Base-by-base conservation (phyloP, 768 basidiomycete species). In the Amanita fuliginea region DNA sequence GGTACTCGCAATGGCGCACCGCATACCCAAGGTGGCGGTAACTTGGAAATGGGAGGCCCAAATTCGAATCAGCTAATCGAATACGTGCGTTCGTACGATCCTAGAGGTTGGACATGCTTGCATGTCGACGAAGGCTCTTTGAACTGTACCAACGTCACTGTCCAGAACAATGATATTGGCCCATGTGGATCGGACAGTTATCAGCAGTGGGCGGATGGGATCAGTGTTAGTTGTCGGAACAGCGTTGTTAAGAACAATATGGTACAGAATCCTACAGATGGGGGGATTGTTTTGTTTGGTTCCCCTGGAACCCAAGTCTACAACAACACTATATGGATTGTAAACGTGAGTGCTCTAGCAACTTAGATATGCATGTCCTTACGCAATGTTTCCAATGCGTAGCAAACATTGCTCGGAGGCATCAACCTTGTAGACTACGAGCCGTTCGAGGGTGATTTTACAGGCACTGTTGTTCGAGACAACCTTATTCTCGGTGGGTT, bases 101-200 rank as follows among this genome's bases (percentile, higher is more conserved):
- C 87, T 2, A 74, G 88, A 45, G 68, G 84, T 51, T 91, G 90
- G 89, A 78, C 85, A 6, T 90, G 88, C 61, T 69, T 93, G 34
- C 91, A 93, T 57, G 60, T 92, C 28, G 68, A 72, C 0, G 81
- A 91, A 60, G 90, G 89, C 3, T 62, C 72, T 30, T 68, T 83
- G 33, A 69, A 62, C 7, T 93, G 89, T 66, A 74, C 67, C 51
- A 80, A 80, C 50, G 69, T 66, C 10, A 76, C 75, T 3, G 70
- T 92, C 28, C 82, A 84, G 59, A 82, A 88, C 64, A 92, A 92
- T 56, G 85, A 90, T 54, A 80, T 92, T 37, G 90, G 85, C 3
- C 86, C 87, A 2, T 81, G 83, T 52, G 86, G 87, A 7, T 66
- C 67, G 1, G 80, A 83, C 51, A 53, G 56, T 3, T 85, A 75